These are phyloP conservation scores for Sutorius australiensis DNA, from an alignment of 768 basidiomycete species.

Conservation along the genomic window DNA sequence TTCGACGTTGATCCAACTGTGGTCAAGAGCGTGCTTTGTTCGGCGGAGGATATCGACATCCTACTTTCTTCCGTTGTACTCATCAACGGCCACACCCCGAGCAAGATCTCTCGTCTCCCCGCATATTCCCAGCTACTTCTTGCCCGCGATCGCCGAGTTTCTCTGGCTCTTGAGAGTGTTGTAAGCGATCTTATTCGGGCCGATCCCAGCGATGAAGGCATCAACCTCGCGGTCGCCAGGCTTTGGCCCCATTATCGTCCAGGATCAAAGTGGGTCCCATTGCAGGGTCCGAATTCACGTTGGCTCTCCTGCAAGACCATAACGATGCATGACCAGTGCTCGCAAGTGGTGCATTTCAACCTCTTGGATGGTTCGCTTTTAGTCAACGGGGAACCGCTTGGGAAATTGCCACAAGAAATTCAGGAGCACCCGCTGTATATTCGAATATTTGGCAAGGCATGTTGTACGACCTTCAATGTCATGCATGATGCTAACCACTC, in stretches of 20 bases:
- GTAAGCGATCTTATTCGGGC: constrained; percentile 3
- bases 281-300: constrained; percentile 10
- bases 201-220: constrained; percentile 1
- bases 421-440: constrained; percentile 10
- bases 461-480: neutral
- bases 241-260: constrained; percentile 27
- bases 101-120: constrained; percentile 2
- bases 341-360: constrained; percentile 24
- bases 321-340: neutral
- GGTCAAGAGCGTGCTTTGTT: constrained; percentile 11
- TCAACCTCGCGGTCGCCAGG: constrained; percentile 17
- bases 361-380: constrained; percentile 26
- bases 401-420: constrained; percentile 20
- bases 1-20: constrained; percentile 24
- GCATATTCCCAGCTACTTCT: constrained; percentile 17
- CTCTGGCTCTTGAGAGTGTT: constrained; percentile 22
- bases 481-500: neutral
- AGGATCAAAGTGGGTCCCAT: constrained; percentile 19
- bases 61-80: constrained; percentile 29
- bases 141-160: constrained; percentile 30
- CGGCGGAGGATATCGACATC: constrained; percentile 20
- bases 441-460: constrained; percentile 21
- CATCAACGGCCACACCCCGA: constrained; percentile 25
- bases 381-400: constrained; percentile 25
- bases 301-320: constrained; percentile 26